Percentiles rank a stretch among this genome's conserved stretches.
These are phyloP conservation scores for Heliamphora exappendiculata DNA, from an alignment of 148 eudicot species.

Conservation along the genomic window DNA sequence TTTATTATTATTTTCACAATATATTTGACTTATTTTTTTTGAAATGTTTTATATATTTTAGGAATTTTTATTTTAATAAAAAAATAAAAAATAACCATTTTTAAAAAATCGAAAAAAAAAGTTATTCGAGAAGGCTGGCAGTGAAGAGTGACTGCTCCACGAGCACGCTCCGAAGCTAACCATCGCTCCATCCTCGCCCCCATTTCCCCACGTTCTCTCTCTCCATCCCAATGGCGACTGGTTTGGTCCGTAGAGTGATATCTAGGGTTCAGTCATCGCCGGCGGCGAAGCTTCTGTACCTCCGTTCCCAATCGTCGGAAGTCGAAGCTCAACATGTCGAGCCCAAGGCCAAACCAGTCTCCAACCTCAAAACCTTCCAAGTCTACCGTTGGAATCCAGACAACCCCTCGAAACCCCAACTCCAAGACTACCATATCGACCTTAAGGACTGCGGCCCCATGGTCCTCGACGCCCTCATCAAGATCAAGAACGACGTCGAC, in stretches of 20 bases:
- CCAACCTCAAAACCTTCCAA: slow-evolving; percentile 54
- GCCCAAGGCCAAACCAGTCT: slow-evolving; percentile 2
- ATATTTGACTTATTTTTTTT: too few relatives aligned
- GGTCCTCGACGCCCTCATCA: slow-evolving; percentile 89
- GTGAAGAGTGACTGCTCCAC: background rate
- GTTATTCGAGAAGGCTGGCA: too few relatives aligned
- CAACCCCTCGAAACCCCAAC: slow-evolving; percentile 54
- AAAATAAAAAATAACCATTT: too few relatives aligned
- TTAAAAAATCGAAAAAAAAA: too few relatives aligned
- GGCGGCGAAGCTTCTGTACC: slow-evolving; percentile 18
- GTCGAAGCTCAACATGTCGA: slow-evolving; percentile 13
- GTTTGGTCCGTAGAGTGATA: slow-evolving; percentile 41
- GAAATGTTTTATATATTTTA: too few relatives aligned
- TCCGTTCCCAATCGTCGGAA: slow-evolving; percentile 42
- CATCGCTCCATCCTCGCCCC: too few relatives aligned
- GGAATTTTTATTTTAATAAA: too few relatives aligned
- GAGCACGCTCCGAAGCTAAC: slow-evolving; percentile 9
- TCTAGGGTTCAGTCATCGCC: slow-evolving; percentile 22
- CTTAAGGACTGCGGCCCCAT: slow-evolving; percentile 94
- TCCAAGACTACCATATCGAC: slow-evolving; percentile 59
- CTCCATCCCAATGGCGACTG: slow-evolving; percentile 55
- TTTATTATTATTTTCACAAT: too few relatives aligned
- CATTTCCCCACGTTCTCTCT: too few relatives aligned
- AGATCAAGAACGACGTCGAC: slow-evolving; percentile 91
- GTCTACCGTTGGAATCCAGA: slow-evolving; percentile 94